A percentile compares a stretch with the other conserved stretches of the same genome.
Conservation (phyloP, 768 basidiomycete genomes). For the Amyloporia xantha region DNA sequence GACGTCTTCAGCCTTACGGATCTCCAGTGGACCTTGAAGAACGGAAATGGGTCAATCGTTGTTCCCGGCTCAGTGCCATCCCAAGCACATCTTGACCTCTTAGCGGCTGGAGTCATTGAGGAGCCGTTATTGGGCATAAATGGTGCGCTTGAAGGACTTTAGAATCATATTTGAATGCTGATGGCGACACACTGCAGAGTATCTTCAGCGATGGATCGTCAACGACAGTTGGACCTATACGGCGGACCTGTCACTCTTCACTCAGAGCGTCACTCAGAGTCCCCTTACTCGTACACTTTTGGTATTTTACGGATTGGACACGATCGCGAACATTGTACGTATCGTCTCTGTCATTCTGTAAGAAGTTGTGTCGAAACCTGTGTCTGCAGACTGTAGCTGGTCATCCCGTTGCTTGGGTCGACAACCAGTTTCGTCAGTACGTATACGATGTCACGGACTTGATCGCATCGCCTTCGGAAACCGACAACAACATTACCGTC, state of each 20-base stretch:
- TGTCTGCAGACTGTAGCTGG: conserved; percentile 39
- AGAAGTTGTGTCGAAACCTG: not conserved
- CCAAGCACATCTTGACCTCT: conserved; percentile 47
- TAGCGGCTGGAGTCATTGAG: conserved; percentile 44
- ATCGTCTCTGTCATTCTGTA: not conserved
- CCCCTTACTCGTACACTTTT: conserved; percentile 31
- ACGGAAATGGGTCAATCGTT: conserved; percentile 47
- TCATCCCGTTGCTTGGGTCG: conserved; percentile 49
- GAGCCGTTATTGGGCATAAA: conserved; percentile 49
- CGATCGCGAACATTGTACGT: conserved; percentile 47
- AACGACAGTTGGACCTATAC: conserved; percentile 57
- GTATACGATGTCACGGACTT: conserved; percentile 42
- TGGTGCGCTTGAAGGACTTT: conserved; percentile 25
- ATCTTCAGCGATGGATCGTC: conserved; percentile 48
- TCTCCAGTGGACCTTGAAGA: conserved; percentile 46
- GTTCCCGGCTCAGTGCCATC: conserved; percentile 46
- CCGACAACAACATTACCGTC: conserved; percentile 41
- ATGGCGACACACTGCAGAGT: conserved; percentile 38
- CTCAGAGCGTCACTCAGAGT: conserved; percentile 17
- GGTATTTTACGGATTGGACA: conserved; percentile 53
- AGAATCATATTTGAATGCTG: no score
- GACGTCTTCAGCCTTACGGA: conserved; percentile 35
- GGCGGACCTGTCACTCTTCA: conserved; percentile 42
- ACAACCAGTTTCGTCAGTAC: conserved; percentile 52
- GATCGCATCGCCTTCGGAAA: conserved; percentile 26